Evolutionary conservation across 2,329 filamentous ascomycete species (phyloP), one percentile per base, ranked within the genome.

Genomic region (Chaetomium globosum): DNA sequence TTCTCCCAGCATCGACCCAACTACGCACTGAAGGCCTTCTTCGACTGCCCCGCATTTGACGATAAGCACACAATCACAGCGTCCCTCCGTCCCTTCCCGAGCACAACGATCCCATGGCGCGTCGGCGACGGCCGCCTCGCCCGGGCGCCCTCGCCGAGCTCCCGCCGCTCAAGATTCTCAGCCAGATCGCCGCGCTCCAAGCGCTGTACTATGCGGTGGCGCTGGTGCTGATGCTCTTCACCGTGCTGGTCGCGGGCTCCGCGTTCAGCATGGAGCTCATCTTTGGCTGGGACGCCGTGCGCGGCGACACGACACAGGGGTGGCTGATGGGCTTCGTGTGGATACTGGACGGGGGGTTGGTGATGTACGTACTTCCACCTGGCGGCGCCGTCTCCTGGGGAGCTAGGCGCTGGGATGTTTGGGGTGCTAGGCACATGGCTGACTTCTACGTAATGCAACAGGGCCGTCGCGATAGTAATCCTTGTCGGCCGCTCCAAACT

Each of bases 401-500:
- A n/a, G 33, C 33, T 36, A 16, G 39, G 39, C 13, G 39, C 13
- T 43, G 39, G 39, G 13, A 19, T 19, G 10, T 43, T 43, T 1
- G 39, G 39, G 9, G 33, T 36, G 33, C 12, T 36, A 12, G 16
- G 3, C 39, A 9, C 33, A 21, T 31, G 12, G 49, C 59, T 61
- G 59, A 61, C 59, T 31, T 26, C 3, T 8, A 4, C n/a, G 26
- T 31, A 43, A 26, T 7, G 30, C 19, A 39, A 46, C 74, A 98
- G 94, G 75, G 87, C 92, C 51, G 87, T 96, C 65, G 90, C 92
- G 51, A 89, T 97, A 65, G 87, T 97, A 59, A 79, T 94, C 61
- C 82, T 98, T 65, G 87, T 99, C 71, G 88, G 89, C 23, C 92
- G 95, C 68, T 95, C 90, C 56, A 98, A 98, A 77, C 89, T 98